A percentile compares a stretch with the other conserved stretches of the same genome.
These are phyloP conservation scores for Pinus taeda DNA, from an alignment of 75 land plant genomes.

Conservation along the genomic window DNA sequence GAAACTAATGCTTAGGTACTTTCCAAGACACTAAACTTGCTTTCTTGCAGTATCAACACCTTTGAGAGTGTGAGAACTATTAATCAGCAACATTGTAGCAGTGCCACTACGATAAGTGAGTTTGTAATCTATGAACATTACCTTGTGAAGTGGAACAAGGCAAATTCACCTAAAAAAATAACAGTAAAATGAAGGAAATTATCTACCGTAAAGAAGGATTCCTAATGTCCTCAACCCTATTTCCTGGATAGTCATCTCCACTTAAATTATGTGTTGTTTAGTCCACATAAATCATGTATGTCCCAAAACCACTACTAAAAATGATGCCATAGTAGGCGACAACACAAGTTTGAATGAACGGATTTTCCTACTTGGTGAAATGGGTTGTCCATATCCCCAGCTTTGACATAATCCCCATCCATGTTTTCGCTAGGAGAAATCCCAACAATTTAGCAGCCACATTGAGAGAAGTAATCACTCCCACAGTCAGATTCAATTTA, in stretches of 20 bases:
- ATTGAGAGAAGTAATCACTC: conserved; percentile 50
- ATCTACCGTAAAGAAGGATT: conserved; percentile 61
- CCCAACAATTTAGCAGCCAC: conserved; percentile 37
- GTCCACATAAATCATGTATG: conserved; percentile 22
- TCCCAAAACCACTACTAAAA: conserved; percentile 41
- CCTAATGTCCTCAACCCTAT: conserved; percentile 46
- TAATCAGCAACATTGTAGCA: conserved; percentile 49
- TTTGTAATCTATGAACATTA: conserved; percentile 6
- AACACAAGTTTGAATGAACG: conserved; percentile 36
- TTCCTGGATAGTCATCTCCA: conserved; percentile 34
- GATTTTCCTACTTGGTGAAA: conserved; percentile 35
- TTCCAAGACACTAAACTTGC: conserved; percentile 46
- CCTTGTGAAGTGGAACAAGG: too few species aligned
- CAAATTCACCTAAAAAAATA: conserved; percentile 14
- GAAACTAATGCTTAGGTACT: conserved; percentile 42
- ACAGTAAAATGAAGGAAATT: conserved; percentile 47
- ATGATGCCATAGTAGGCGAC: conserved; percentile 32
- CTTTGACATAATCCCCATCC: conserved; percentile 13
- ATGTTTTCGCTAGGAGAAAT: conserved; percentile 26
- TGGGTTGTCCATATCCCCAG: conserved; percentile 15
- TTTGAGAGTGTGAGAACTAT: conserved; percentile 44
- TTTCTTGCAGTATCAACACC: conserved; percentile 53
- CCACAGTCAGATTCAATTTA: conserved; percentile 46
- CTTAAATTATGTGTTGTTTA: conserved; percentile 41
- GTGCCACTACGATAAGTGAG: conserved; percentile 67